A percentile compares a stretch with the other conserved stretches of the same genome.
Evolutionary conservation across 164 flowering plant species (phyloP).

Genomic region (Vitis rupestris): DNA sequence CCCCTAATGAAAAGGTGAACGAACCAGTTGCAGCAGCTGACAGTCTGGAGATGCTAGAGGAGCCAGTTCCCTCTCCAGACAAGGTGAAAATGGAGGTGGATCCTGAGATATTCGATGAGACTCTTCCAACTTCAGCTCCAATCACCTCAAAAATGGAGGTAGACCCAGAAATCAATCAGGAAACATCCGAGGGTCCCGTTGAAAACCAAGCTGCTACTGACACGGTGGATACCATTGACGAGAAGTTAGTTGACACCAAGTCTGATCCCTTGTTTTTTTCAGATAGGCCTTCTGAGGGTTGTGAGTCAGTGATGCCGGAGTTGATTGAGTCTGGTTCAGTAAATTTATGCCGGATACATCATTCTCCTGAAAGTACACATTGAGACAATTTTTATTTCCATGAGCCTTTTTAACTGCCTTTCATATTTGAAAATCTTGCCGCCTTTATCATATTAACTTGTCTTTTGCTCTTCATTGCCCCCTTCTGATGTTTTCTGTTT

Average conservation of each 20-base stretch:
- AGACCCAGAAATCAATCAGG: background rate
- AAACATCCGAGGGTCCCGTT: background rate
- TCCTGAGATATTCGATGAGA: background rate
- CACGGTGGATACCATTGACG: background rate
- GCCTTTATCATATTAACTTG: too few relatives aligned
- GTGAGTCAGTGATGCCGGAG: constrained; percentile 53
- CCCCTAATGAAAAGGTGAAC: background rate
- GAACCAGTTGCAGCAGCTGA: background rate
- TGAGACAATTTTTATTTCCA: constrained; percentile 44
- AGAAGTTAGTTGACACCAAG: constrained; percentile 14
- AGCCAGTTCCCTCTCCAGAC: background rate
- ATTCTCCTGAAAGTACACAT: constrained; percentile 77
- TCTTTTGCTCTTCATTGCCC: too few relatives aligned
- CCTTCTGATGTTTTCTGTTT: too few relatives aligned
- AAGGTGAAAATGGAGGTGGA: constrained; percentile 13
- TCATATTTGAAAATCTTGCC: too few relatives aligned
- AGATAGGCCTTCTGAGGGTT: constrained; percentile 30
- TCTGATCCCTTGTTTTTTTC: constrained; percentile 27
- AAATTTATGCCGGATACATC: constrained; percentile 70
- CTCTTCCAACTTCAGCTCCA: too few relatives aligned
- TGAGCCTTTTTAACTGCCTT: too few relatives aligned
- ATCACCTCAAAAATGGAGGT: too few relatives aligned
- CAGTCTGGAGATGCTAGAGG: constrained; percentile 7
- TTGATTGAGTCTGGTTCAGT: constrained; percentile 51
- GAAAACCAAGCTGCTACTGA: background rate